Percentiles rank a stretch among this genome's conserved stretches.
Conservation (phyloP, 2,329 filamentous ascomycete genomes). For the Blastomyces emzantsi region DNA sequence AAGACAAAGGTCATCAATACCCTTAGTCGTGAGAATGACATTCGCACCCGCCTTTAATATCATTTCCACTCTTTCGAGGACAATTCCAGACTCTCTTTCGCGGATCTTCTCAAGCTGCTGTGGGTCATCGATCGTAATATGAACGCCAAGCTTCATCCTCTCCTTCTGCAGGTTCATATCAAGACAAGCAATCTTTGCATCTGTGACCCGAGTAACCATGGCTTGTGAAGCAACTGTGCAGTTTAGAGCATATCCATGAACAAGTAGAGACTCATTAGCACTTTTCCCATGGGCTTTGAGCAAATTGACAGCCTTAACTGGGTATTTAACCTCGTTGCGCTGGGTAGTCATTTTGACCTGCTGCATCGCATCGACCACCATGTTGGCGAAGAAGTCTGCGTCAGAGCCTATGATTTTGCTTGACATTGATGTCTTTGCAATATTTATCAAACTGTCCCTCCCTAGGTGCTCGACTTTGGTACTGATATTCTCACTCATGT, state of each 20-base stretch:
- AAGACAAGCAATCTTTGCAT: conserved; percentile 92
- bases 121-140: conserved; percentile 96
- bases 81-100: conserved; percentile 82
- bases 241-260: conserved; percentile 96
- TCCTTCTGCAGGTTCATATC: conserved; percentile 99
- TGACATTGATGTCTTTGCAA: conserved; percentile 98
- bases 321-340: conserved; percentile 86
- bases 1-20: conserved; percentile 90
- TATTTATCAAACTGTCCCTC: conserved; percentile 81
- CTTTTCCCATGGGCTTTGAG: conserved; percentile 96
- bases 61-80: conserved; percentile 91
- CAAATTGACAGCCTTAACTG: conserved; percentile 97
- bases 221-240: conserved; percentile 98
- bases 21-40: conserved; percentile 93
- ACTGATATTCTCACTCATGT: conserved; percentile 97
- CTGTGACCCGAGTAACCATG: conserved; percentile 84
- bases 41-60: conserved; percentile 96
- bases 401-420: conserved; percentile 97
- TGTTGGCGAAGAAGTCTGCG: conserved; percentile 92
- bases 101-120: conserved; percentile 97
- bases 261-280: conserved; percentile 72
- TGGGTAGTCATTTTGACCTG: conserved; percentile 91
- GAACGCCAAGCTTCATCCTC: conserved; percentile 97
- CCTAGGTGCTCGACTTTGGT: conserved; percentile 89
- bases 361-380: conserved; percentile 94